Conservation (phyloP, 805 yeast genomes). For the Candida silvicultrix region DNA sequence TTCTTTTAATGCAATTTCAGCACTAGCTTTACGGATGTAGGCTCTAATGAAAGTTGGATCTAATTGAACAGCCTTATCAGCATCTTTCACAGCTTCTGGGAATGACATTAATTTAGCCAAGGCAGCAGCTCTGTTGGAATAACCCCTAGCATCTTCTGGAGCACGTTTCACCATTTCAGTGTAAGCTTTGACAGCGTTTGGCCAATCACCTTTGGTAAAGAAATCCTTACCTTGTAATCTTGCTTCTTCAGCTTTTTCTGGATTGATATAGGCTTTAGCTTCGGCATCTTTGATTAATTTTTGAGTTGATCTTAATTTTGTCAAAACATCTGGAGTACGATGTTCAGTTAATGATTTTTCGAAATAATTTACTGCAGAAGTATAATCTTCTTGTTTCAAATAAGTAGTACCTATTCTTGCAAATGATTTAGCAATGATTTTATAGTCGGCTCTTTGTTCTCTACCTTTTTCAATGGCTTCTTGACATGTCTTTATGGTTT, state of each 20-base stretch:
- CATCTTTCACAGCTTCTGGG: constrained; percentile 94
- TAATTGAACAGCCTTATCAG: constrained; percentile 79
- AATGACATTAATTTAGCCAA: constrained; percentile 90
- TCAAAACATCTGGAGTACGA: constrained; percentile 88
- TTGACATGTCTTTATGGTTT: constrained; percentile 75
- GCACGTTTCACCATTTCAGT: constrained; percentile 94
- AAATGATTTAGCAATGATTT: constrained; percentile 84
- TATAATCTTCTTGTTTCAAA: constrained; percentile 66
- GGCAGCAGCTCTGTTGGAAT: constrained; percentile 97
- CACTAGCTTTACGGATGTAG: constrained; percentile 93
- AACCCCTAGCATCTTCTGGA: constrained; percentile 96
- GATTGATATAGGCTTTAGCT: constrained; percentile 73
- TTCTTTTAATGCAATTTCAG: constrained; percentile 86
- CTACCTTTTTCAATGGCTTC: constrained; percentile 87
- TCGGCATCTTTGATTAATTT: constrained; percentile 77
- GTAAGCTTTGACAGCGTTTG: constrained; percentile 89
- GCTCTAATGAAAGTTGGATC: constrained; percentile 93
- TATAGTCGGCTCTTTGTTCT: constrained; percentile 86
- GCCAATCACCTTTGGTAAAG: constrained; percentile 93
- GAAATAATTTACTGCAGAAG: constrained; percentile 68
- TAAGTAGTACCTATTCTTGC: constrained; percentile 86
- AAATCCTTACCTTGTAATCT: constrained; percentile 86
- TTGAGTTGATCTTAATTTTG: constrained; percentile 82
- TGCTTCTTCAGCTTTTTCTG: constrained; percentile 92
- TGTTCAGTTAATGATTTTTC: constrained; percentile 95